A percentile compares a stretch with the other conserved stretches of the same genome.
Evolutionary conservation across 2,329 filamentous ascomycete genomes (phyloP).

Genomic region (Aspergillus spinulosporus): DNA sequence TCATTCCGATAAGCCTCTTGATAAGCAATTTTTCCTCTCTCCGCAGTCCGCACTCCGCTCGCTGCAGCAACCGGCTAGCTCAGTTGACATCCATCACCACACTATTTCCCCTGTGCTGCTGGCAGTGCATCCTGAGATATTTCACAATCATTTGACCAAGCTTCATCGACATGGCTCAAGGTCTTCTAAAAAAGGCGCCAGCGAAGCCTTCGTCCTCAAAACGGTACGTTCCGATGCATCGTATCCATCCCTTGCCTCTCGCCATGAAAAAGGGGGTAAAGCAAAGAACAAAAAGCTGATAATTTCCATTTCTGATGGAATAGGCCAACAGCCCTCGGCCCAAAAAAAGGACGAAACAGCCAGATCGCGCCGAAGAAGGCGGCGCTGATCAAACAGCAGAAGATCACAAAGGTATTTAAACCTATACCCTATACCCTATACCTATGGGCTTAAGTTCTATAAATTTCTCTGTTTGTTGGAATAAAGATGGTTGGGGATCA

Average conservation of each 20-base stretch:
- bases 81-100: neutral
- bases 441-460: neutral
- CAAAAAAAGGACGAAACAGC: slow-evolving; percentile 58
- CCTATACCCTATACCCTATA: neutral
- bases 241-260: no score
- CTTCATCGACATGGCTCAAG: slow-evolving; percentile 23
- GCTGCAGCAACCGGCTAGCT: neutral
- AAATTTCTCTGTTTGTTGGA: no score
- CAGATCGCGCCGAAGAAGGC: slow-evolving; percentile 67
- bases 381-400: slow-evolving; percentile 59
- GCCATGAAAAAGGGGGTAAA: neutral
- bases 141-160: no score
- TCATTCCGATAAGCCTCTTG: slow-evolving; percentile 11
- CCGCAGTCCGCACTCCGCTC: neutral
- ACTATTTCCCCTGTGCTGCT: slow-evolving; percentile 3
- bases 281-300: no score
- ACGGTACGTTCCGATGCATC: slow-evolving; percentile 32
- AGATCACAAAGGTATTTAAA: slow-evolving; percentile 59
- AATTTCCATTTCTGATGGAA: neutral
- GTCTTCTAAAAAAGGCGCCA: slow-evolving; percentile 48
- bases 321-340: slow-evolving; percentile 42
- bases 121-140: neutral
- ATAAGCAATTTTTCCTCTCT: slow-evolving; percentile 14
- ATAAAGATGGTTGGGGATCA: neutral
- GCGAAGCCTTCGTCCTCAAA: slow-evolving; percentile 29